Base-by-base conservation (phyloP, 768 basidiomycete species). In the Kwoniella pini region DNA sequence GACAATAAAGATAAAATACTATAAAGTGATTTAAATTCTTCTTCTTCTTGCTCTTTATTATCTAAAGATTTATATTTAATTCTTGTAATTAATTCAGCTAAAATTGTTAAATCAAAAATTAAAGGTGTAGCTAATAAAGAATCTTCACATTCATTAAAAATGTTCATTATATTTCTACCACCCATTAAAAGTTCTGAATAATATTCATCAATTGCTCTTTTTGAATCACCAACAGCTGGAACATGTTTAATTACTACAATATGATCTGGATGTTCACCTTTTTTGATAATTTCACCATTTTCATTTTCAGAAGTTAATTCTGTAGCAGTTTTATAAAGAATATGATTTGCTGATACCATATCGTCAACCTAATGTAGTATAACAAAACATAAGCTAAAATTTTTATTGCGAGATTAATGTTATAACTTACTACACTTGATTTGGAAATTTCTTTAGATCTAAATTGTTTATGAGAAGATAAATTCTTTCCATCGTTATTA, bases 361-460 rank as follows among this genome's bases (percentile, higher is more conserved):
- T 99, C 95, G 74, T 97, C 95, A 51, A 76, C 63, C 57, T 68
- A 46, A 10, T 4, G 15, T 40, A 54, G 38, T 27, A 46, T 39
- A 27, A 43, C 49, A 51, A n/a, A 31, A 57, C 43, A 50, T 60
- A 31, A 58, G 50, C 49, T 62, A 44, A 4, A 19, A 27, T 21
- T 15, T 27, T 13, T 0, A 4, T 2, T 11, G 24, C 11, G 27
- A 13, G 22, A 28, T 7, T n/a, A 46, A 19, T n/a, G n/a, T 17
- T 11, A 24, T 24, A 26, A 59, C 59, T 61, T 38, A 96, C 94
- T 62, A 98, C 94, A 68, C 86, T 89, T 70, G 88, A 89, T 86
- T 98, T 97, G 83, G 86, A 87, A 80, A 97, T 97, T 82, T 97
- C 95, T 86, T 98, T 98, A 83, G 88, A 90, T 82, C 87, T 88